These are phyloP conservation scores for Solanum corneliomulleri DNA, from an alignment of 257 asterid species.

Conservation along the genomic window DNA sequence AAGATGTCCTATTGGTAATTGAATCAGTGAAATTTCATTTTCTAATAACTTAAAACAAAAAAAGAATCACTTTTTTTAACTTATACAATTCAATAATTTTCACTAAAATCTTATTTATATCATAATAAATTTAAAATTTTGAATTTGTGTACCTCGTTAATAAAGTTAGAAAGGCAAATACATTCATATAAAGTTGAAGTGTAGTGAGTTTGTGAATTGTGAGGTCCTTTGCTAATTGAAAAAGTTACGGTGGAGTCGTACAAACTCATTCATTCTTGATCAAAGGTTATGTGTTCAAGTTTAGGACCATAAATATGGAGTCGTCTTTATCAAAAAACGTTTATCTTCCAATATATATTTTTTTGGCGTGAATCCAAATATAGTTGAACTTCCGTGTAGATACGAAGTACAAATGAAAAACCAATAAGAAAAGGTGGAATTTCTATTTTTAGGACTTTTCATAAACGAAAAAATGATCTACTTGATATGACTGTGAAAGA, in stretches of 20 bases:
- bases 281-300: too few relatives aligned
- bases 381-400: too few relatives aligned
- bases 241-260: too few relatives aligned
- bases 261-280: too few relatives aligned
- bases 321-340: too few relatives aligned
- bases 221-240: background rate
- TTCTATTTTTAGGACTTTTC: too few relatives aligned
- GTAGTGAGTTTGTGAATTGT: background rate
- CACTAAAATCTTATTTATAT: background rate
- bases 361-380: rapidly evolving
- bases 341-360: rapidly evolving
- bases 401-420: too few relatives aligned
- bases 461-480: too few relatives aligned
- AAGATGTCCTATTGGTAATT: background rate
- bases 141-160: background rate
- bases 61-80: background rate
- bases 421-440: too few relatives aligned
- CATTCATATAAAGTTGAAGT: background rate
- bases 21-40: background rate
- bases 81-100: background rate
- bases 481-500: too few relatives aligned
- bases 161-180: background rate
- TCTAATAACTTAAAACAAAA: background rate
- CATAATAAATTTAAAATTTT: background rate
- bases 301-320: too few relatives aligned